A percentile compares a stretch with the other conserved stretches of the same genome.
Conservation (phyloP, 129 eudicot genomes). For the Scalesia atractyloides region DNA sequence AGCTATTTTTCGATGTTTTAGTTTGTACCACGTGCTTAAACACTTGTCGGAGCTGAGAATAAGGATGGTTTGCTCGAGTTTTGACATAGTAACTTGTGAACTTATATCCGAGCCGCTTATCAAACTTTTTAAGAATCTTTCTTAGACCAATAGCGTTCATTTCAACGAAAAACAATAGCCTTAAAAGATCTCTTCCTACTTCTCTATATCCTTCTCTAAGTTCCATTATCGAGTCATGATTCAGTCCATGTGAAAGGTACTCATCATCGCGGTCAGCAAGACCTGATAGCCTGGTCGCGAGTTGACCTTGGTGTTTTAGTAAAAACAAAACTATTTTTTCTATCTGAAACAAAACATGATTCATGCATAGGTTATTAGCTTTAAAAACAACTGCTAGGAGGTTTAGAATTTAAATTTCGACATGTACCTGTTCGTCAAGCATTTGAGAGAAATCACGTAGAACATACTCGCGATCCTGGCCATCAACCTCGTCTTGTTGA, state of each 20-base stretch:
- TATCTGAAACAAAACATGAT: slow-evolving; percentile 42
- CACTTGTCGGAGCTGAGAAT: slow-evolving; percentile 65
- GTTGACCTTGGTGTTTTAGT: slow-evolving; percentile 54
- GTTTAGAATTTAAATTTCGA: background rate
- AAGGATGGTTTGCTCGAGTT: slow-evolving; percentile 73
- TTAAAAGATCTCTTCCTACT: slow-evolving; percentile 58
- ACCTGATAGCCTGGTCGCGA: slow-evolving; percentile 48
- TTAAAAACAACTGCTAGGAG: background rate
- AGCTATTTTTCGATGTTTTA: background rate
- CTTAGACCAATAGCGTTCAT: slow-evolving; percentile 62
- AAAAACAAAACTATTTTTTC: slow-evolving; percentile 56
- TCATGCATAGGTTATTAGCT: background rate
- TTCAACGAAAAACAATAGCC: slow-evolving; percentile 62
- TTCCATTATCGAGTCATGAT: slow-evolving; percentile 35
- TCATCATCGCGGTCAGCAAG: slow-evolving; percentile 35
- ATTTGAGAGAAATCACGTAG: slow-evolving; percentile 55
- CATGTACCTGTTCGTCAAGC: slow-evolving; percentile 57
- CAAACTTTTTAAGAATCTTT: slow-evolving; percentile 65
- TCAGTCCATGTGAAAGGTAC: slow-evolving; percentile 25
- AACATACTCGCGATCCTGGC: slow-evolving; percentile 36
- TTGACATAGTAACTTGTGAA: slow-evolving; percentile 62
- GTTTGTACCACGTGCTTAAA: slow-evolving; percentile 63
- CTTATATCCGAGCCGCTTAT: slow-evolving; percentile 57
- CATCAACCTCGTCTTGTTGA: slow-evolving; percentile 41
- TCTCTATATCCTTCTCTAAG: slow-evolving; percentile 51